Base-by-base conservation (phyloP, 179 eudicot genomes). In the Camellia oleifera region DNA sequence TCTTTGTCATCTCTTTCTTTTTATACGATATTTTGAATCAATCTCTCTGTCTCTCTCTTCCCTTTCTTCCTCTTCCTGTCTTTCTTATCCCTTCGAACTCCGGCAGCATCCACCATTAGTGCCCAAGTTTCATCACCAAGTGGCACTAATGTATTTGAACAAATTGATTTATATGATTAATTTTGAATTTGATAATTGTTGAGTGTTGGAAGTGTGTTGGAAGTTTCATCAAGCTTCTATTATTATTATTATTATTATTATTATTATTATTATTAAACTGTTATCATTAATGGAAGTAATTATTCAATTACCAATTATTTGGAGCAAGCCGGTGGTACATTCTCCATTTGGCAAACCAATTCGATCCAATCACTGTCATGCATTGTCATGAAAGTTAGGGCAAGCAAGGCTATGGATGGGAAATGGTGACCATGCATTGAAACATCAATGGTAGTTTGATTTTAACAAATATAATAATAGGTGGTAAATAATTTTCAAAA, bases 251-350 rank as follows among this genome's bases (percentile, higher is more conserved):
- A 26, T 66, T 66, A 66, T 32, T 26, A 26, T 26, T 26, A 26
- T 20, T 20, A 20, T 26, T 26, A 26, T 26, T 26, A 26, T 32
- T 32, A 32, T 32, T 32, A 32, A 32, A 32, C 40, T 32, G 32
- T 32, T n/a, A 3, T 18, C 26, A 63, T 64, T 7, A 26, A 58
- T 15, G n/a, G n/a, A 58, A 3, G 4, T 15, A 58, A 58, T 58
- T 15, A 26, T 64, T 64, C 14, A 64, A 26, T 10, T 64, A 26
- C 1, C 5, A 13, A 26, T 40, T 40, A 66, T 2, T 26, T 66
- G 70, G 70, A 64, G 40, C 69, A 65, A 65, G 69, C 44, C 8
- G 69, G 48, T 66, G 70, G 65, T 17, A 61, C 48, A 9, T 66
- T 10, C 44, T 66, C 44, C 40, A 15, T 66, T 26, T 10, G 45